Evolutionary conservation across 352 stramenopile species (phyloP).

Genomic region (Globisporangium nodosum): DNA sequence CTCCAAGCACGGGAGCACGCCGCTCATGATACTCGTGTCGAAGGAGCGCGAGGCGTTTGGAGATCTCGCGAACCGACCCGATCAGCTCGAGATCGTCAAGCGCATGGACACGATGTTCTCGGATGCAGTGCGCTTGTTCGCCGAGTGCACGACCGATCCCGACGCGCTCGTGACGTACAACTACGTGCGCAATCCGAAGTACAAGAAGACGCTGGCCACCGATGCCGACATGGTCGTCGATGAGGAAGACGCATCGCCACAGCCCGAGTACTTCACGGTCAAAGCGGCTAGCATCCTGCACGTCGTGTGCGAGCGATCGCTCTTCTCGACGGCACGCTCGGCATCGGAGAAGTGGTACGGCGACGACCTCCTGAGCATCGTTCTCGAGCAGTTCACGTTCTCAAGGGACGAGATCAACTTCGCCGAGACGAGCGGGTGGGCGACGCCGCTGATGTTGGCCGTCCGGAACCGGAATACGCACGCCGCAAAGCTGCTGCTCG

Average conservation of each 20-base stretch:
- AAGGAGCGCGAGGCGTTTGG: constrained; percentile 15
- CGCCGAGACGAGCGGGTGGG: neutral
- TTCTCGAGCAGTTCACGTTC: constrained; percentile 7
- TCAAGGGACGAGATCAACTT: constrained; percentile 5
- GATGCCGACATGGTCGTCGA: constrained; percentile 1
- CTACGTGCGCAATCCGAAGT: constrained; percentile 3
- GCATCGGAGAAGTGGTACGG: constrained; percentile 3
- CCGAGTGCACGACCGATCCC: constrained; percentile 27
- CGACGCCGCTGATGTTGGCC: neutral
- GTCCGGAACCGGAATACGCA: constrained; percentile 15
- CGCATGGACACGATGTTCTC: constrained; percentile 30
- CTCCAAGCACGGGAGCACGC: constrained; percentile 33
- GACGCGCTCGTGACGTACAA: constrained; percentile 28
- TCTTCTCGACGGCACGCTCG: neutral
- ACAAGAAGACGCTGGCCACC: neutral
- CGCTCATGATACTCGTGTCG: constrained; percentile 38
- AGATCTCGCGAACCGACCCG: constrained; percentile 4
- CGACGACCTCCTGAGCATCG: constrained; percentile 7
- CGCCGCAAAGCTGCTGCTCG: constrained; percentile 31
- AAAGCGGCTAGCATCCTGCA: constrained; percentile 5
- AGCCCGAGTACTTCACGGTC: constrained; percentile 2
- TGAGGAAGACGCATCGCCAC: neutral
- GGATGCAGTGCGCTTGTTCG: constrained; percentile 41
- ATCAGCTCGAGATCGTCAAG: constrained; percentile 2
- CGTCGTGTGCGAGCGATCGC: neutral